Evolutionary conservation across 2,329 filamentous ascomycete genomes (phyloP).

Genomic region (Achaetomium macrosporum): DNA sequence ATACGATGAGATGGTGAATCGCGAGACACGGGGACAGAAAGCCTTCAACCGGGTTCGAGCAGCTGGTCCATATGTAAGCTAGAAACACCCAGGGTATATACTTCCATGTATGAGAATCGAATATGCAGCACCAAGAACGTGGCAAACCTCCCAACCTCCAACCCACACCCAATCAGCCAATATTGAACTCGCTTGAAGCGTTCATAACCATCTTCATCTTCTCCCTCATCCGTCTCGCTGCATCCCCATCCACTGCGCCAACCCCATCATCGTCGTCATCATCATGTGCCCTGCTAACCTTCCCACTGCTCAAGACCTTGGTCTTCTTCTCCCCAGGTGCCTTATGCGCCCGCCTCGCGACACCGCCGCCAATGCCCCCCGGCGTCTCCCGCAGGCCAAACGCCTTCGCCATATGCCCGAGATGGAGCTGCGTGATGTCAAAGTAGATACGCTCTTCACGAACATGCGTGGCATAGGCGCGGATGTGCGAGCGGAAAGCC

Average conservation of each 20-base stretch:
- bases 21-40: too few relatives aligned
- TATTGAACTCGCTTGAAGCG: constrained; percentile 25
- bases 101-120: too few relatives aligned
- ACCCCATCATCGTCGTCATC: constrained; percentile 35
- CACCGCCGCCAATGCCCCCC: constrained; percentile 64
- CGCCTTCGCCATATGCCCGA: constrained; percentile 90
- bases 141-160: too few relatives aligned
- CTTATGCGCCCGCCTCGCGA: constrained; percentile 40
- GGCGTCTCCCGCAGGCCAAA: constrained; percentile 88
- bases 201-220: constrained; percentile 28
- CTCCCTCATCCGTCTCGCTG: constrained; percentile 48
- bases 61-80: too few relatives aligned
- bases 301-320: constrained; percentile 24
- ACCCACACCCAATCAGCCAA: constrained; percentile 13
- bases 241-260: constrained; percentile 48
- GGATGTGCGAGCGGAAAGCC: constrained; percentile 85
- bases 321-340: constrained; percentile 27
- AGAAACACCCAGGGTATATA: too few relatives aligned
- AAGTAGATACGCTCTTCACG: constrained; percentile 80
- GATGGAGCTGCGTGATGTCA: constrained; percentile 83
- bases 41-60: too few relatives aligned
- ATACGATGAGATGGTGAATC: too few relatives aligned
- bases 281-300: constrained; percentile 27
- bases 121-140: too few relatives aligned
- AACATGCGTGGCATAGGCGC: constrained; percentile 91